Evolutionary conservation across 2,329 filamentous ascomycete species (phyloP).

Genomic region (Fusarium mundagurra): DNA sequence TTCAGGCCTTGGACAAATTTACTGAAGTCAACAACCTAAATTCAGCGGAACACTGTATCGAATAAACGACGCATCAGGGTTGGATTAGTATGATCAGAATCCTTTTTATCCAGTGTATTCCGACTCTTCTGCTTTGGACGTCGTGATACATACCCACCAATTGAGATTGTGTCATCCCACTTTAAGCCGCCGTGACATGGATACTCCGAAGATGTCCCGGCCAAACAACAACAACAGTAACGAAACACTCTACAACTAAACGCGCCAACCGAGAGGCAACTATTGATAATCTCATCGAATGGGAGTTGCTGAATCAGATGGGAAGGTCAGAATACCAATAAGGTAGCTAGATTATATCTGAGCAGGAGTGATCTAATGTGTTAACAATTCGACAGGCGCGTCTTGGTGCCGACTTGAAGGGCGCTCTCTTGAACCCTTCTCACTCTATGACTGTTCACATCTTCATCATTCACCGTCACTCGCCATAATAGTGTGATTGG

Average conservation of each 20-base stretch:
- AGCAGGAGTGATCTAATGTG: background rate
- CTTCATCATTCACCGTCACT: background rate
- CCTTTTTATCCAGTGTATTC: background rate
- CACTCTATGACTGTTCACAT: background rate
- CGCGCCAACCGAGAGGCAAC: background rate
- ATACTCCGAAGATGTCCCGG: conserved; percentile 30
- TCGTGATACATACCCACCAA: conserved; percentile 13
- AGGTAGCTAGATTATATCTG: background rate
- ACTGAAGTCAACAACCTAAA: background rate
- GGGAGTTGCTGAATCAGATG: background rate
- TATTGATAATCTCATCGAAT: background rate
- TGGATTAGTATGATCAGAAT: background rate
- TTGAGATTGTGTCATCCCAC: conserved; percentile 21
- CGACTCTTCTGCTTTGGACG: background rate
- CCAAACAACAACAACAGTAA: conserved; percentile 2
- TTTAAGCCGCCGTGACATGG: background rate
- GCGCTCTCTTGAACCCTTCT: background rate
- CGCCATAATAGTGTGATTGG: background rate
- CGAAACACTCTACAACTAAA: background rate
- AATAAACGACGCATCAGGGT: background rate
- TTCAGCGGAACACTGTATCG: no score
- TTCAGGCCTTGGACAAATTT: no score
- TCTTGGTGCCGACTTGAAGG: background rate
- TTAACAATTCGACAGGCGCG: conserved; percentile 27
- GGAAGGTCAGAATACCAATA: background rate